Conservation (phyloP, 2,329 filamentous ascomycete genomes). For the Chaetomiaceae sp. region DNA sequence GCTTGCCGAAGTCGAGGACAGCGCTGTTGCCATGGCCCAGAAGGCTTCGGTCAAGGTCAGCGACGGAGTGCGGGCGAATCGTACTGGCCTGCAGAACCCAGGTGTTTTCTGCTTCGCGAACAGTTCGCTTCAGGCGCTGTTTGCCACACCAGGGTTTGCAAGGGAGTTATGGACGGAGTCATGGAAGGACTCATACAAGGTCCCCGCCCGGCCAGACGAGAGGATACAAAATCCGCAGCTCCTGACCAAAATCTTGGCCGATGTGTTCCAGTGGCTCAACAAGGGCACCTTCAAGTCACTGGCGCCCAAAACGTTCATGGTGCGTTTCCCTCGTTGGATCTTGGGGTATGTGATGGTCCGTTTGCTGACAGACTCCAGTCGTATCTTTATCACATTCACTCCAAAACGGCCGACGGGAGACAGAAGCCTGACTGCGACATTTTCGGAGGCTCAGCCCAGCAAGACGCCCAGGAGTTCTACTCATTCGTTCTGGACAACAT, state of each 20-base stretch:
- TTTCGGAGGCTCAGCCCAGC: conserved; percentile 71
- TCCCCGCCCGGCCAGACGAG: conserved; percentile 58
- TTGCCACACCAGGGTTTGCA: conserved; percentile 64
- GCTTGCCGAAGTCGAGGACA: conserved; percentile 42
- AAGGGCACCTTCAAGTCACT: conserved; percentile 45
- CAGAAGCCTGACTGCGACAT: conserved; percentile 36
- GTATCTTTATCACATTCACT: conserved; percentile 59
- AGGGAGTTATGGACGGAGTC: conserved; percentile 53
- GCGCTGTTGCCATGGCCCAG: conserved; percentile 35
- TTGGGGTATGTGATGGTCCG: no score
- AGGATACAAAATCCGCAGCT: conserved; percentile 49
- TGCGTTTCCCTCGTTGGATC: conserved; percentile 32
- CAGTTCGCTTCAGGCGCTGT: conserved; percentile 77
- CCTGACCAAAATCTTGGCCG: conserved; percentile 54
- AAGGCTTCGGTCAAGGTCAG: conserved; percentile 28
- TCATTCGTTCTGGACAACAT: conserved; percentile 75
- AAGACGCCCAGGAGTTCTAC: conserved; percentile 88
- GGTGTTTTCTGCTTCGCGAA: conserved; percentile 88
- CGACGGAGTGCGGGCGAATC: conserved; percentile 46
- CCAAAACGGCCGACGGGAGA: conserved; percentile 26
- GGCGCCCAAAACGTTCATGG: conserved; percentile 52
- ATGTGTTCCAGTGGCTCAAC: conserved; percentile 52
- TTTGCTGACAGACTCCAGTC: conserved; percentile 38
- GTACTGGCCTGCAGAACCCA: conserved; percentile 68
- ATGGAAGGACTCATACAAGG: conserved; percentile 59